Evolutionary conservation across 1,284 basidiomycete genomes (phyloP).

Genomic region (Boletus smithii): DNA sequence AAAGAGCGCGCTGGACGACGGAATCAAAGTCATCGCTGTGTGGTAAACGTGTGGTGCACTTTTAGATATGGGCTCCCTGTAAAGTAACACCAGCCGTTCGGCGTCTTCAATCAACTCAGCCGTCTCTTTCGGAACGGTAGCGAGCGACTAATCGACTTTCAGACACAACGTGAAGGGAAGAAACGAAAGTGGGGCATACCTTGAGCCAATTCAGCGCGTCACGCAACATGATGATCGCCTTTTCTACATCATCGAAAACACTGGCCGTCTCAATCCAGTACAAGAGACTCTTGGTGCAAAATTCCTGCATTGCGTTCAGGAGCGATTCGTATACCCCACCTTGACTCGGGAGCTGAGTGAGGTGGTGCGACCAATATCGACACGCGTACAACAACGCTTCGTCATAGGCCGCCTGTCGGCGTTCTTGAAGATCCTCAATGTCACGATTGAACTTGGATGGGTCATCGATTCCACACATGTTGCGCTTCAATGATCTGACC

Average conservation of each 20-base stretch:
- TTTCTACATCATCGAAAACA: constrained; percentile 16
- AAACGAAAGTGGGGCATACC: constrained; percentile 6
- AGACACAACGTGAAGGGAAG: not conserved
- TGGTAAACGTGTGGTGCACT: constrained; percentile 18
- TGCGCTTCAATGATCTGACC: constrained; percentile 12
- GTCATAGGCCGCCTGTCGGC: constrained; percentile 3
- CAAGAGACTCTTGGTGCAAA: constrained; percentile 7
- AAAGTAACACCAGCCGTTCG: constrained; percentile 13
- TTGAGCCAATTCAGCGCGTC: constrained; percentile 13
- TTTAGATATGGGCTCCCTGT: constrained; percentile 12
- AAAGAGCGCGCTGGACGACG: constrained; percentile 9
- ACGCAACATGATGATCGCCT: constrained; percentile 9
- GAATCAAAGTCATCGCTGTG: constrained; percentile 12
- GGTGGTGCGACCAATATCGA: constrained; percentile 18
- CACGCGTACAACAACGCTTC: constrained; percentile 17
- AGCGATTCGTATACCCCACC: constrained; percentile 8
- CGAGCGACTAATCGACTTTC: constrained; percentile 2
- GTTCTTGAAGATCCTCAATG: constrained; percentile 10
- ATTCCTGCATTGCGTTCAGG: constrained; percentile 10
- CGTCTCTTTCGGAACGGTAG: not conserved
- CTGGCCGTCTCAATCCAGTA: constrained; percentile 19
- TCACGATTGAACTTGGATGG: constrained; percentile 17
- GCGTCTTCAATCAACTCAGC: constrained; percentile 12
- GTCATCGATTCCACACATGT: constrained; percentile 19
- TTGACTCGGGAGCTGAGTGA: constrained; percentile 11